Base-by-base conservation (phyloP, 1,284 basidiomycete genomes). In the Ceratobasidium sp. region DNA sequence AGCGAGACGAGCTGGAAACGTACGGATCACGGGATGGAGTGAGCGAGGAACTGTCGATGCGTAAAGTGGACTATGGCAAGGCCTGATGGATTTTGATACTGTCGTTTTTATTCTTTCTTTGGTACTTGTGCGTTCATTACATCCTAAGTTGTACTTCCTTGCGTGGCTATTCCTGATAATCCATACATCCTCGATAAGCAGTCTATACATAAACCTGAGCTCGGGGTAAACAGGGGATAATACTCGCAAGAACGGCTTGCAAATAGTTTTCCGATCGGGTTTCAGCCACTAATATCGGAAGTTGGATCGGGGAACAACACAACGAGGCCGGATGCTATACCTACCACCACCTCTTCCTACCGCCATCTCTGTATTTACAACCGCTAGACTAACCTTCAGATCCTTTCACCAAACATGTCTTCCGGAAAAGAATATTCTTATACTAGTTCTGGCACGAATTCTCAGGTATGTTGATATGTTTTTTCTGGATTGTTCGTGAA, bases 371-470 rank as follows among this genome's bases (percentile, higher is more conserved):
- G 4, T 1, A 3, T 9, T 54, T 24, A 9, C 29, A 6, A n/a
- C 34, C 9, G 13, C 51, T 54, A 13, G 22, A 22, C 53, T 9
- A 16, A 16, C 31, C n/a, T 34, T 58, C 19, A 29, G 3, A 27
- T 39, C 14, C 34, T 43, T 51, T 9, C 19, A 11, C 24, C 9
- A 4, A 53, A 4, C 22, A 69, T 54, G 53, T 13, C 53, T 41
- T 69, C 66, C 24, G 66, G 66, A 54, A 59, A 43, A 22, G 68
- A 56, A 72, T 72, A 72, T 41, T 46, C 68, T 3, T 61, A 61
- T 34, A 72, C 16, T n/a, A 24, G 68, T 14, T 34, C 22, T 43
- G 68, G 68, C 19, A 72, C 68, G 8, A 72, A 72, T 56, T 59
- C 68, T 29, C 56, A 48, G 68, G 68, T 69, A 39, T n/a, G 53